These are phyloP conservation scores for Fusarium sp. DNA, from an alignment of 2,329 filamentous ascomycete genomes.

Conservation along the genomic window DNA sequence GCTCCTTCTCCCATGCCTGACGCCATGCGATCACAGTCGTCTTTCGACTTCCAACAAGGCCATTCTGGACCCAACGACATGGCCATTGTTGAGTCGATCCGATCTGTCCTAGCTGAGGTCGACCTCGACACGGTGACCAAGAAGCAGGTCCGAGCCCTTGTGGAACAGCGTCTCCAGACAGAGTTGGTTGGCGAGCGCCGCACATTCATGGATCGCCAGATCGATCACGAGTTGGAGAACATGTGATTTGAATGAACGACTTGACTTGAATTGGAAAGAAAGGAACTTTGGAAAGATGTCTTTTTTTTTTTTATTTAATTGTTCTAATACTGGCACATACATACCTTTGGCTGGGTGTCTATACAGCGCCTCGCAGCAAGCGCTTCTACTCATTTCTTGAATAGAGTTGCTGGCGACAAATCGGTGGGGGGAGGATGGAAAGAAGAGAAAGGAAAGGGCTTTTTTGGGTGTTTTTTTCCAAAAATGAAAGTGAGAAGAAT, in stretches of 20 bases:
- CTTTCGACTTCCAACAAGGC: constrained; percentile 71
- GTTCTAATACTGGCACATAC: constrained; percentile 38
- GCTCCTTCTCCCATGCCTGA: constrained; percentile 57
- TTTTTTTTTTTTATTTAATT: constrained; percentile 21
- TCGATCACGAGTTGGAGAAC: constrained; percentile 91
- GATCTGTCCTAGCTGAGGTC: constrained; percentile 83
- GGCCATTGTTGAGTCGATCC: constrained; percentile 86
- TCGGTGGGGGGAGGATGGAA: constrained; percentile 5
- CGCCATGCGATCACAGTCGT: constrained; percentile 61
- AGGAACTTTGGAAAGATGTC: constrained; percentile 2
- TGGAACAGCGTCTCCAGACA: constrained; percentile 92
- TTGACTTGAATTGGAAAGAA: neutral
- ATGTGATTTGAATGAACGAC: constrained; percentile 69
- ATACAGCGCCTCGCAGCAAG: constrained; percentile 21
- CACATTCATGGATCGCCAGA: constrained; percentile 90
- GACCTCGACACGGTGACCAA: constrained; percentile 98
- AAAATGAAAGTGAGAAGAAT: constrained; percentile 36
- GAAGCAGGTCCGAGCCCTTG: constrained; percentile 92
- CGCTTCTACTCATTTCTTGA: constrained; percentile 3
- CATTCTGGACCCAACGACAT: constrained; percentile 78
- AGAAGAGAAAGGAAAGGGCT: constrained; percentile 2
- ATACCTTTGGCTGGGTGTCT: constrained; percentile 25
- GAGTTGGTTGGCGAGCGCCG: constrained; percentile 87
- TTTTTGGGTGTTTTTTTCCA: constrained; percentile 14
- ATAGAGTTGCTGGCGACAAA: constrained; percentile 16